Evolutionary conservation across 345 rosid genomes (phyloP), one percentile per base, ranked within the genome.

Genomic region (Acer campestre): DNA sequence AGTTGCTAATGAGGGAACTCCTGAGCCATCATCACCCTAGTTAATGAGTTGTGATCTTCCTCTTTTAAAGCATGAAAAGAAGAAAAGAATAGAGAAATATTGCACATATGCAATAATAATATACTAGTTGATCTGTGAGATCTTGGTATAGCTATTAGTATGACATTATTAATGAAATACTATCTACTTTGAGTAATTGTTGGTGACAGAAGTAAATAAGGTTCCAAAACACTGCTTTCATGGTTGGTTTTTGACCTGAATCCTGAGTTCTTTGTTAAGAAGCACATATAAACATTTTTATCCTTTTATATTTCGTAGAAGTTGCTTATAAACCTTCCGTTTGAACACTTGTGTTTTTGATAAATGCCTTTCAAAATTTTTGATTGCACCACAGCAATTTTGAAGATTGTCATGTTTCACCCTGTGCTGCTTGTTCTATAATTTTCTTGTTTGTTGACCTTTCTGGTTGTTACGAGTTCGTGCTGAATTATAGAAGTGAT

Each of bases 401-500:
- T n/a, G 13, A 63, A 11, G 27, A 65, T 9, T 66, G 13, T 23
- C 38, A 35, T 35, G 12, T 20, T 38, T 16, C 38, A 49, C 65
- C 40, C n/a, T 49, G 9, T 51, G 31, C 53, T 31, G 46, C 29
- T 75, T 67, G 10, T 65, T 51, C 20, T 20, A 25, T 17, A 59
- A 48, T 46, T n/a, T 74, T 62, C 69, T 74, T 29, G 18, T 74
- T 63, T 63, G 61, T 65, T 65, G 71, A 13, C 14, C 22, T 4
- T 64, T 12, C 69, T 65, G 62, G 35, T 20, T 27, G 40, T 74
- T 14, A 75, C 10, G 31, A 75, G 20, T n/a, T 65, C 51, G 23
- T 48, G 46, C 67, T 40, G 31, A 53, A 46, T 62, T 44, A 46
- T 2, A 2, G 40, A 61, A 62, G 25, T 62, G 23, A 31, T 16